Conservation (phyloP, 2,329 filamentous ascomycete species). For the Verticillium longisporum region DNA sequence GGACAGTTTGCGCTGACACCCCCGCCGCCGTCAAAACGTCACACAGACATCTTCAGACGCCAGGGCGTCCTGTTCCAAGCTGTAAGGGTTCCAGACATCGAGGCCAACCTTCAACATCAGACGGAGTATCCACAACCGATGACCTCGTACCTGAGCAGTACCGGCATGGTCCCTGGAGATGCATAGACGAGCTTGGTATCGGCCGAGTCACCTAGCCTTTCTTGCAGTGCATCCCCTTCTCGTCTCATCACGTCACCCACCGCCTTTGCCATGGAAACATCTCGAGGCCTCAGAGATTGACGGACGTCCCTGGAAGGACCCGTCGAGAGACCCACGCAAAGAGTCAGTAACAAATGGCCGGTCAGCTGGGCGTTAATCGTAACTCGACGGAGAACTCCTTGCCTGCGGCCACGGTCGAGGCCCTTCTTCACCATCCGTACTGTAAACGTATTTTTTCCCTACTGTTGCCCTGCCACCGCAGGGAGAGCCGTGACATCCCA, state of each 20-base stretch:
- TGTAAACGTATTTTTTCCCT: neutral
- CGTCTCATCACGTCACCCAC: neutral
- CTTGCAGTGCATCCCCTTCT: neutral
- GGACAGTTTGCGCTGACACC: neutral
- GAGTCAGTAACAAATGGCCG: neutral
- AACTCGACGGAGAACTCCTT: neutral
- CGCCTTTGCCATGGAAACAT: neutral
- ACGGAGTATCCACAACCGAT: neutral
- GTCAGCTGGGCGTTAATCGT: neutral
- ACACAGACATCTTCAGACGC: conserved; percentile 3
- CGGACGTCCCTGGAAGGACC: neutral
- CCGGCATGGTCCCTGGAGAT: neutral
- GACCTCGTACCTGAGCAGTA: neutral
- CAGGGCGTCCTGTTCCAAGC: neutral
- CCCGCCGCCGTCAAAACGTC: neutral
- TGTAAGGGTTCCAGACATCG: neutral
- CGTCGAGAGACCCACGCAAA: neutral
- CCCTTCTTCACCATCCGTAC: neutral
- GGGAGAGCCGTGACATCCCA: neutral
- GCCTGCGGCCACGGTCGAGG: neutral
- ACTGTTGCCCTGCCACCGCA: neutral
- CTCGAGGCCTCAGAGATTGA: neutral
- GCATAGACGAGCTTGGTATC: neutral
- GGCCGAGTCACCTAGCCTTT: neutral
- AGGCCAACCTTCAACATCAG: neutral